A percentile compares a stretch with the other conserved stretches of the same genome.
Conservation (phyloP, 257 asterid genomes). For the Nicotiana paniculata region DNA sequence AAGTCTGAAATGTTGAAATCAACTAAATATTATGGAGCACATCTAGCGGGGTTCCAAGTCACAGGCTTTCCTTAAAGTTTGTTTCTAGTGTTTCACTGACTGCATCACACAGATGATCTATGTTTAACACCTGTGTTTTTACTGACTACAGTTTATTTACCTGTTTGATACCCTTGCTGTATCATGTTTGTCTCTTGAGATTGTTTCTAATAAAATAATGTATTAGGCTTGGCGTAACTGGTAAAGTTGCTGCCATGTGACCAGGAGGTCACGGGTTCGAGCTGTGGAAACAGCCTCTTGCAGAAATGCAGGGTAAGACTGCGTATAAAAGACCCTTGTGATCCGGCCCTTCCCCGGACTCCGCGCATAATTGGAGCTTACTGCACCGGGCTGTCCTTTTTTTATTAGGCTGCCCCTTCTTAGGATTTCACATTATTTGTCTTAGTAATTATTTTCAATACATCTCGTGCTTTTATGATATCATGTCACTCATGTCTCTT, state of each 20-base stretch:
- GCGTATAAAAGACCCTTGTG: no score
- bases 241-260: no score
- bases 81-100: not conserved
- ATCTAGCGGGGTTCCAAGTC: not conserved
- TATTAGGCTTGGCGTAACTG: not conserved
- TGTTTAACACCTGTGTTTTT: not conserved
- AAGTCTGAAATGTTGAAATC: not conserved
- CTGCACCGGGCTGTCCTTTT: no score
- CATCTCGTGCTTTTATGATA: not conserved
- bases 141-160: not conserved
- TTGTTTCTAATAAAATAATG: not conserved
- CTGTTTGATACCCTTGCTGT: not conserved
- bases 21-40: not conserved
- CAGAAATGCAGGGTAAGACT: no score
- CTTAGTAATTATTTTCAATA: not conserved
- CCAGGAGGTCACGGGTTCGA: no score
- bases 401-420: not conserved
- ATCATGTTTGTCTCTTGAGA: not conserved
- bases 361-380: no score
- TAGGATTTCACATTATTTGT: not conserved
- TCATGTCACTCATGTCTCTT: not conserved
- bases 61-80: not conserved
- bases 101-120: not conserved
- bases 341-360: no score
- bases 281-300: no score